Evolutionary conservation across 1,284 basidiomycete species (phyloP).

Genomic region (Tremellales sp.): DNA sequence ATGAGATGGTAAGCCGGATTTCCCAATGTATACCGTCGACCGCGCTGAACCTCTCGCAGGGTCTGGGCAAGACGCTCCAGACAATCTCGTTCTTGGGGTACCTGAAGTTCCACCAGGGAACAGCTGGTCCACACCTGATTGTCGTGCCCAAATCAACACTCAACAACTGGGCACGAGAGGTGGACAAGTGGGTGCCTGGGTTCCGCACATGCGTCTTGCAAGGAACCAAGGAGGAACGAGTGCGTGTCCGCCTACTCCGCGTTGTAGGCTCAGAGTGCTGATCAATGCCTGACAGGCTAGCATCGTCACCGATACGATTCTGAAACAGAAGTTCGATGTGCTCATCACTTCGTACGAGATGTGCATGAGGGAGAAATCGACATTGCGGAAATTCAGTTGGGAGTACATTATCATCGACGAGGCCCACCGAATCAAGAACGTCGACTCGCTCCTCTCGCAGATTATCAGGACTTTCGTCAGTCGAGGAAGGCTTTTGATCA

Average conservation of each 20-base stretch:
- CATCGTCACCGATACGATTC: conserved; percentile 70
- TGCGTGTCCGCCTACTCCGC: no score
- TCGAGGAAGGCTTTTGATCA: conserved; percentile 87
- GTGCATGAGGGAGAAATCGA: conserved; percentile 87
- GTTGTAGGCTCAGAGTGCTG: conserved; percentile 1
- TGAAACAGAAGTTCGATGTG: conserved; percentile 88
- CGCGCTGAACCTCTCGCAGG: conserved; percentile 56
- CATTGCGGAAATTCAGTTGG: conserved; percentile 91
- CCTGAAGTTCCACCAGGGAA: conserved; percentile 77
- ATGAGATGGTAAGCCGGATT: conserved; percentile 75
- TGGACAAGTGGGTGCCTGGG: conserved; percentile 86
- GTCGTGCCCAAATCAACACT: conserved; percentile 97
- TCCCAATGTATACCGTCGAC: background rate
- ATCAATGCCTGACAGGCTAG: conserved; percentile 52
- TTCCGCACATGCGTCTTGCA: conserved; percentile 78
- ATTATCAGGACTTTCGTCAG: conserved; percentile 90
- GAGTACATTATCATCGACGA: conserved; percentile 99
- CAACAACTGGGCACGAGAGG: conserved; percentile 95
- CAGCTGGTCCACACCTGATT: conserved; percentile 81
- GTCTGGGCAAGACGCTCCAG: conserved; percentile 96
- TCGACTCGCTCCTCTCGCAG: conserved; percentile 91
- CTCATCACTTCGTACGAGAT: conserved; percentile 98
- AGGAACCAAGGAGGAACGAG: conserved; percentile 85
- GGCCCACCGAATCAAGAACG: conserved; percentile 99
- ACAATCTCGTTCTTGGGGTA: conserved; percentile 97